Evolutionary conservation across 805 yeast genomes (phyloP).

Genomic region (Peterozyma toletana): DNA sequence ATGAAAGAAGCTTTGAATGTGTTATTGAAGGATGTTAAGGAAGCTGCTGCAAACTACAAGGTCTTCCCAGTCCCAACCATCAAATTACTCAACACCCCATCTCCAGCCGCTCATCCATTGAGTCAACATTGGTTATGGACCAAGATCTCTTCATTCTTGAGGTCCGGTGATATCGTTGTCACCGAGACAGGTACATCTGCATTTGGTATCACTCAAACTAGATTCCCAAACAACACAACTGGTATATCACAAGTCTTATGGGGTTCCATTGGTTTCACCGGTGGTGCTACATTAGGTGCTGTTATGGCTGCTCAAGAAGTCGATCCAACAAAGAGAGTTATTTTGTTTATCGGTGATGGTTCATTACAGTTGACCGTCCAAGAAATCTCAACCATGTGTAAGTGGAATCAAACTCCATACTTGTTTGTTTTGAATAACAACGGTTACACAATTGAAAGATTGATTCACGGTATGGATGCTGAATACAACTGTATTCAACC

Average conservation of each 20-base stretch:
- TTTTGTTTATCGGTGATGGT: conserved; percentile 70
- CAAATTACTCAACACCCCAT: conserved; percentile 38
- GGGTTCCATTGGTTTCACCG: conserved; percentile 71
- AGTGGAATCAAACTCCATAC: conserved; percentile 58
- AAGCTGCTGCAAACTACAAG: conserved; percentile 32
- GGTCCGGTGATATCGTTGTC: conserved; percentile 59
- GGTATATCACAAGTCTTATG: conserved; percentile 72
- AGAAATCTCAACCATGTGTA: conserved; percentile 55
- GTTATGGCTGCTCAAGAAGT: conserved; percentile 60
- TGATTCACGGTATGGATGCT: conserved; percentile 64
- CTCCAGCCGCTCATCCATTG: conserved; percentile 35
- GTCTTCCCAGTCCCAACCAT: conserved; percentile 51
- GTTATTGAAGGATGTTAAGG: conserved; percentile 29
- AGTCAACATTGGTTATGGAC: conserved; percentile 69
- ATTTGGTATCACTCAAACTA: conserved; percentile 61
- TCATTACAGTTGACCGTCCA: conserved; percentile 69
- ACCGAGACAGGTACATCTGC: conserved; percentile 75
- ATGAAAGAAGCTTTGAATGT: conserved; percentile 51
- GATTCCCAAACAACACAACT: conserved; percentile 52
- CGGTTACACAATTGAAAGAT: conserved; percentile 71
- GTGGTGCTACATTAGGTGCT: conserved; percentile 65
- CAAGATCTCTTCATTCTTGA: conserved; percentile 52
- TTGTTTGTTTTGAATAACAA: conserved; percentile 63
- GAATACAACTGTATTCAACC: conserved; percentile 60
- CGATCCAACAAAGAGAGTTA: conserved; percentile 53